Evolutionary conservation across 176 grass and related monocot species (phyloP), one percentile per base, ranked within the genome.

Genomic region (Avena insularis): DNA sequence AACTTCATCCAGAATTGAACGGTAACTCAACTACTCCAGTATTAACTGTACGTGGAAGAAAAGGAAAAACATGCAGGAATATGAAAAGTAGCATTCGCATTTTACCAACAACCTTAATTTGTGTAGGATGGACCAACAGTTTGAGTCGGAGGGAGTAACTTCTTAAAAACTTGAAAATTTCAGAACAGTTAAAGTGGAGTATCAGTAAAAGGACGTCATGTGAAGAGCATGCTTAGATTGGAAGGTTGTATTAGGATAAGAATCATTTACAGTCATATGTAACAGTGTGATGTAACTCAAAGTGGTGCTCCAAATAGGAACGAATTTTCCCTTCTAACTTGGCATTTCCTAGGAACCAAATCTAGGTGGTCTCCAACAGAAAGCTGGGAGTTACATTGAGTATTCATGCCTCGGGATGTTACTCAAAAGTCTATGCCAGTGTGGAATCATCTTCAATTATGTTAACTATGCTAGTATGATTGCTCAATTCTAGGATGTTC

Each of bases 371-470:
- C 14, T 36, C 43, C 19, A 72, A 83, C 23, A 13, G 36, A 83
- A 83, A 74, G 13, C 82, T 5, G 21, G 36, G 71, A 35, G 20
- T 67, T 51, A 57, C 21, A 56, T 70, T 2, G 17, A 54, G 29
- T 38, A 16, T 36, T 23, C 65, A 53, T 71, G 33, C 13, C 53
- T 88, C 58, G 61, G 87, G 57, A 21, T 19, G 23, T 62, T 10
- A 71, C 35, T 58, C 23, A 80, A 84, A 84, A 84, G 51, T 25
- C 16, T 10, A 67, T 47, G 60, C 4, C n/a, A 62, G 15, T 71
- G 27, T 83, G 63, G 51, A 66, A 71, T 36, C 82, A 65, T 61
- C 71, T 74, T 63, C 56, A 35, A 54, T 65, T 9, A 21, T 64
- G 47, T 35, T 67, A 47, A 31, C 13, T 77, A 65, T 64, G 29